Base-by-base conservation (phyloP, 2,329 filamentous ascomycete species). In the Chaetothyriales sp. region DNA sequence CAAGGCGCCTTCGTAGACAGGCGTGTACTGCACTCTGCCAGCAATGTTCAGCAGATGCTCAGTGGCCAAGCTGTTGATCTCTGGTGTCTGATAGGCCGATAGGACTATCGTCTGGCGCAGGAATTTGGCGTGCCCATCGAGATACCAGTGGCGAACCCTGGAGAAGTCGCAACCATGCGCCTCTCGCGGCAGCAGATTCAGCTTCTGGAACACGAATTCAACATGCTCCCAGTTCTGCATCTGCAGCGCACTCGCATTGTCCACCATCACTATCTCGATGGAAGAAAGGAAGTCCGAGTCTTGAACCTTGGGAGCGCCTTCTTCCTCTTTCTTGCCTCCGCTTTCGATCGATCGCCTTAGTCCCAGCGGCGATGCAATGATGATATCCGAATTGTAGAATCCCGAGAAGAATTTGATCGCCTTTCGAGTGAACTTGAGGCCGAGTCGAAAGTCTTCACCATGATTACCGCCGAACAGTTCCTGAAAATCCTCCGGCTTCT, bases 181-280 rank as follows among this genome's bases (percentile, higher is more conserved):
- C 60, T 94, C 86, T 62, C 83, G 86, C 39, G 92, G 90, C 61
- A 94, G 86, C 19, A 84, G 74, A 65, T 98, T 98, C 55, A 98
- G 77, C 65, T 95, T 86, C 55, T 86, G 81, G 62, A 96, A 89
- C 60, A 95, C 84, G 64, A 85, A 86, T 65, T 93, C 86, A 54
- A 95, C 79, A 64, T 98, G 90, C 62, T 95, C 88, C 89, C 90
- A 96, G 65, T 95, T 96, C 66, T 98, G 92, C 88, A 95, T 95
- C 7, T 94, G 78, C 43, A 95, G 77, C 0, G 88, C 88, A 66
- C 96, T 89, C 10, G 87, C 84, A 67, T 96, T 89, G 65, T 98
- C 92, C 54, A 95, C 75, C 46, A 96, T 75, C 28, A 92, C 81
- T 48, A 98, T 68, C 68, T 98, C 92, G 60, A 98, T 86, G 1